Conservation (phyloP, 345 rosid species). For the Gossypium arboreum region DNA sequence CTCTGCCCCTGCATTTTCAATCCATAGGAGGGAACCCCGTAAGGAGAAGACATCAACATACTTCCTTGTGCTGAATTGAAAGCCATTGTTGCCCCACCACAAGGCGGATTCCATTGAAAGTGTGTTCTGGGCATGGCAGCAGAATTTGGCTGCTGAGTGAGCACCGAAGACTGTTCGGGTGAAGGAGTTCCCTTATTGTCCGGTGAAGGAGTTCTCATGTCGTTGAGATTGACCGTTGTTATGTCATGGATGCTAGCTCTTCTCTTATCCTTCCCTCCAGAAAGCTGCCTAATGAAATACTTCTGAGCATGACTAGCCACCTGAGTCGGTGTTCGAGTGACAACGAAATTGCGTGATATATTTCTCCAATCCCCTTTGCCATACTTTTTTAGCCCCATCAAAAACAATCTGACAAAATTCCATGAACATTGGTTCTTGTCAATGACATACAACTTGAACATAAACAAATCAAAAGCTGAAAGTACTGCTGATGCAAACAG, state of each 20-base stretch:
- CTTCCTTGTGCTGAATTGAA: conserved; percentile 36
- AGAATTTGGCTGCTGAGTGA: conserved; percentile 30
- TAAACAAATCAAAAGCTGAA: not conserved
- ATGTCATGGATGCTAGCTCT: conserved; percentile 98
- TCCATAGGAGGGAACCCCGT: conserved; percentile 35
- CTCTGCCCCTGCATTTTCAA: conserved; percentile 39
- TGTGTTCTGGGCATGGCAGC: conserved; percentile 34
- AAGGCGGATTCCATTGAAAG: conserved; percentile 51
- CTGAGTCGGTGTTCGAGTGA: conserved; percentile 83
- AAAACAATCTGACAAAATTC: conserved; percentile 51
- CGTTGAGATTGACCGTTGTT: conserved; percentile 70
- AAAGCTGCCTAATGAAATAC: conserved; percentile 87
- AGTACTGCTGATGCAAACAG: not conserved
- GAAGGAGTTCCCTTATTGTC: conserved; percentile 34
- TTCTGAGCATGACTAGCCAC: conserved; percentile 98
- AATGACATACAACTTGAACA: not conserved
- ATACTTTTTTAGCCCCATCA: conserved; percentile 88
- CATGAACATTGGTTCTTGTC: not conserved
- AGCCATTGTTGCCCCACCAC: conserved; percentile 31
- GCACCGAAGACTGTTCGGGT: conserved; percentile 34
- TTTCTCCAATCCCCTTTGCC: conserved; percentile 99
- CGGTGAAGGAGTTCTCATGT: conserved; percentile 47
- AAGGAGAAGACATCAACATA: conserved; percentile 36
- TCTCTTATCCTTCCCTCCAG: conserved; percentile 90
- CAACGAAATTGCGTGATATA: conserved; percentile 76